Evolutionary conservation across 441 rosid species (phyloP).

Genomic region (Adansonia madagascariensis): DNA sequence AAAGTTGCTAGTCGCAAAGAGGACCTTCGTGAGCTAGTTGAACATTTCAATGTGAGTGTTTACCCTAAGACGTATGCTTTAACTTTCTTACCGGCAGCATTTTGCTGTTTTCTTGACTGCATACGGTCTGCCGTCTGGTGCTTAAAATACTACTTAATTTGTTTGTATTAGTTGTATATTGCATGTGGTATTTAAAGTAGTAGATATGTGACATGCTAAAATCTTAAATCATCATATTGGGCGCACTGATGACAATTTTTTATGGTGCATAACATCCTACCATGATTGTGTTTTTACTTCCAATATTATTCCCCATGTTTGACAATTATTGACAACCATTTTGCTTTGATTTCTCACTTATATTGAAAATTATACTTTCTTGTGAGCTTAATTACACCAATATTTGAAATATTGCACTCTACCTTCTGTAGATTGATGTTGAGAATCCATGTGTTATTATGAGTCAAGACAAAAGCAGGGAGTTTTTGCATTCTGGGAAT

Average conservation of each 20-base stretch:
- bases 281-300: neutral
- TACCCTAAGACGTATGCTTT: slow-evolving; percentile 19
- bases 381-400: neutral
- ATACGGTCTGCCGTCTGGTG: neutral
- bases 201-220: neutral
- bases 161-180: neutral
- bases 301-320: neutral
- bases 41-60: slow-evolving; percentile 84
- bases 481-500: slow-evolving; percentile 93
- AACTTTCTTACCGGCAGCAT: neutral
- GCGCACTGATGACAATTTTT: neutral
- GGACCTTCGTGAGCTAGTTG: slow-evolving; percentile 78
- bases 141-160: neutral
- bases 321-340: slow-evolving; percentile 1
- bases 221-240: neutral
- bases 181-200: neutral
- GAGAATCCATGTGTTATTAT: slow-evolving; percentile 97
- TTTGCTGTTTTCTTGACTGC: neutral
- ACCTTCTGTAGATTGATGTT: slow-evolving; percentile 76
- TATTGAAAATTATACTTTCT: neutral
- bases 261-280: slow-evolving; percentile 2
- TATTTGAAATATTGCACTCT: slow-evolving; percentile 21
- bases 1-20: slow-evolving; percentile 68
- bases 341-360: slow-evolving; percentile 4
- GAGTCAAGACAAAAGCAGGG: slow-evolving; percentile 99